Base-by-base conservation (phyloP, 768 basidiomycete genomes). In the Pholiota microspora region DNA sequence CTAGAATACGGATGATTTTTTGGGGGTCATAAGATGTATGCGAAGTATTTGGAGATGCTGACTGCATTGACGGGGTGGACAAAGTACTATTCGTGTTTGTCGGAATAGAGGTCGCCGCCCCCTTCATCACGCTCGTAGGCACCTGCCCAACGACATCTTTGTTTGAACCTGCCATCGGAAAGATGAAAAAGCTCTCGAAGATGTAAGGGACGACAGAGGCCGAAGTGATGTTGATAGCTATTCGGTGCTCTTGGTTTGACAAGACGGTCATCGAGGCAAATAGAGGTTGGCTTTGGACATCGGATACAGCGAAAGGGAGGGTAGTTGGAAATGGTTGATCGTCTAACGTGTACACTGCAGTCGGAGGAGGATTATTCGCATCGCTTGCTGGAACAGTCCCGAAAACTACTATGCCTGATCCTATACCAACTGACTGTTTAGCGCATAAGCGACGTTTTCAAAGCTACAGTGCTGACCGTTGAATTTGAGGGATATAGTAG, bases 331-430 rank as follows among this genome's bases (percentile, higher is more conserved):
- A 69, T 2, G 57, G 49, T 5, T 58, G 45, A 16, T 66, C 58
- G 55, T 80, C 77, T 31, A 80, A 56, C 3, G 63, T 62, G 54
- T 77, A 82, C 0, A 69, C 62, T 4, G 75, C 76, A 4, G 71
- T 70, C 0, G 77, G 77, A 8, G 77, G 75, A 28, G 44, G 57
- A 16, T 58, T 16, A 0, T 69, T 68, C 1, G 42, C 48, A 54
- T 74, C 77, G 60, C 75, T 77, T 15, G 62, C 57, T 4, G 75
- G 74, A 10, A 80, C 71, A 6, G 74, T 75, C 0, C 80, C 80
- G 49, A 76, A 73, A 6, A 80, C 73, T 2, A 71, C 65, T 13
- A 81, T 73, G 21, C 70, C 73, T n/a, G 71, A 75, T n/a, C 77
- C 78, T 81, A 7, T 28, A 12, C 10, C n/a, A 49, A 13, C 24